Percentiles rank a stretch among this genome's conserved stretches.
These are phyloP conservation scores for Pseudogymnoascus sp. DNA, from an alignment of 2,329 filamentous ascomycete genomes.

Conservation along the genomic window DNA sequence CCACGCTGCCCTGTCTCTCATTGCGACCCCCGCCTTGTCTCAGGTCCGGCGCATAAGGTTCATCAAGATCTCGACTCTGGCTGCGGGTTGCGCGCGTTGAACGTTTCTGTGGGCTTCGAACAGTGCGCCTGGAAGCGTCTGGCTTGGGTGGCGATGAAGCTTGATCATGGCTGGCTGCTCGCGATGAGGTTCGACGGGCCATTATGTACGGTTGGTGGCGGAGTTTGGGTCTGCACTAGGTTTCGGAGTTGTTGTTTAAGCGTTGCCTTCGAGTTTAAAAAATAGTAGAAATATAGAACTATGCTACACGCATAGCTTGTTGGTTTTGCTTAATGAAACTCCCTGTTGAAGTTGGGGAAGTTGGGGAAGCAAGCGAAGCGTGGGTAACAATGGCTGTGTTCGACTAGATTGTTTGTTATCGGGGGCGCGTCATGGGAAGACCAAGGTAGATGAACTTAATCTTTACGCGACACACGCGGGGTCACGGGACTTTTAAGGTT, in stretches of 20 bases:
- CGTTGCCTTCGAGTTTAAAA: neutral
- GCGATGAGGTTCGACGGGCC: conserved; percentile 16
- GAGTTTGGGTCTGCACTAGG: neutral
- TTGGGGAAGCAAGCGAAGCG: neutral
- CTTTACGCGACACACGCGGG: neutral
- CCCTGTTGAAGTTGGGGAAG: neutral
- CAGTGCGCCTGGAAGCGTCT: conserved; percentile 3
- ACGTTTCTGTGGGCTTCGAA: conserved; percentile 18
- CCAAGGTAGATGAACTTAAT: neutral
- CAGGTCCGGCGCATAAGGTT: conserved; percentile 11
- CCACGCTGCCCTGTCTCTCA: conserved; percentile 20
- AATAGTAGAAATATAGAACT: neutral
- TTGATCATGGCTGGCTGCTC: conserved; percentile 20
- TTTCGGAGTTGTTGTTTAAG: neutral
- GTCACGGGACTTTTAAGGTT: neutral
- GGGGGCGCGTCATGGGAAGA: neutral
- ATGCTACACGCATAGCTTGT: neutral
- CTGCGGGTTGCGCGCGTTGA: conserved; percentile 31
- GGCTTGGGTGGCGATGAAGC: conserved; percentile 24
- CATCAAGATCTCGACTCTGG: conserved; percentile 31
- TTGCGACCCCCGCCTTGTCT: conserved; percentile 5
- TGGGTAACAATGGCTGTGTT: neutral
- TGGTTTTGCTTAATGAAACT: neutral
- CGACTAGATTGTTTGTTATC: neutral
- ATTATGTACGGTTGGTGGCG: neutral